Conservation (phyloP, 768 basidiomycete genomes). For the Hemileccinum impolitum region DNA sequence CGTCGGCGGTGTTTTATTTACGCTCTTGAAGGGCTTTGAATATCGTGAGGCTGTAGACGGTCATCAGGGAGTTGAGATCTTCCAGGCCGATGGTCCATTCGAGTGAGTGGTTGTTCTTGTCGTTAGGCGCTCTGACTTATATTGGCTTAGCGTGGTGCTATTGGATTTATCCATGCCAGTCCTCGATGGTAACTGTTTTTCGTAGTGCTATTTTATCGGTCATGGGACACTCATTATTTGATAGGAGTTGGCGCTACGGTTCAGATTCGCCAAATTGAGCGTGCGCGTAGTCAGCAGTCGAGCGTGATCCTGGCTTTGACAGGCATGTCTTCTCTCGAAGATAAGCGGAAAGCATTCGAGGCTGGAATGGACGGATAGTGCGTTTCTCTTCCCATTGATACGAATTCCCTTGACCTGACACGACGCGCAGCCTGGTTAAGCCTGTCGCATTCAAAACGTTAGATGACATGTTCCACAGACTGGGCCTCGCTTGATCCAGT, state of each 20-base stretch:
- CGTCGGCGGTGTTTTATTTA: conserved; percentile 1
- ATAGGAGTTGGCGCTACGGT: conserved; percentile 78
- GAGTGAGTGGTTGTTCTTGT: conserved; percentile 54
- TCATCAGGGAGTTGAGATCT: conserved; percentile 76
- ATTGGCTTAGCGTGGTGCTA: conserved; percentile 64
- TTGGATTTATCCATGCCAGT: conserved; percentile 92
- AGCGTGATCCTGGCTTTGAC: conserved; percentile 83
- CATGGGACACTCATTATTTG: neutral
- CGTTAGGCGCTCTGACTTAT: neutral
- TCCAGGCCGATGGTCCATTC: conserved; percentile 70
- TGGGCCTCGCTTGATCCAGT: conserved; percentile 46
- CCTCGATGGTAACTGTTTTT: conserved; percentile 64
- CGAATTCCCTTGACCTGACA: neutral
- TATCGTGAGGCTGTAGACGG: conserved; percentile 82
- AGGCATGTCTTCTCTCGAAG: conserved; percentile 90
- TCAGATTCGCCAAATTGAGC: conserved; percentile 78
- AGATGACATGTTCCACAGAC: conserved; percentile 76
- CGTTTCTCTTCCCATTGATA: conserved; percentile 33
- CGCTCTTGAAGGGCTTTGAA: conserved; percentile 55
- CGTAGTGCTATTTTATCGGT: neutral
- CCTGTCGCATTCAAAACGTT: conserved; percentile 93
- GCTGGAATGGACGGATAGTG: conserved; percentile 96
- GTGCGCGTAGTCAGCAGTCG: conserved; percentile 28
- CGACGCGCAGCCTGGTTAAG: conserved; percentile 70
- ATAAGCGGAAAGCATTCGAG: conserved; percentile 87